A percentile compares a stretch with the other conserved stretches of the same genome.
Evolutionary conservation across 1,284 basidiomycete species (phyloP).

Genomic region (Apiotrichum gamsii): DNA sequence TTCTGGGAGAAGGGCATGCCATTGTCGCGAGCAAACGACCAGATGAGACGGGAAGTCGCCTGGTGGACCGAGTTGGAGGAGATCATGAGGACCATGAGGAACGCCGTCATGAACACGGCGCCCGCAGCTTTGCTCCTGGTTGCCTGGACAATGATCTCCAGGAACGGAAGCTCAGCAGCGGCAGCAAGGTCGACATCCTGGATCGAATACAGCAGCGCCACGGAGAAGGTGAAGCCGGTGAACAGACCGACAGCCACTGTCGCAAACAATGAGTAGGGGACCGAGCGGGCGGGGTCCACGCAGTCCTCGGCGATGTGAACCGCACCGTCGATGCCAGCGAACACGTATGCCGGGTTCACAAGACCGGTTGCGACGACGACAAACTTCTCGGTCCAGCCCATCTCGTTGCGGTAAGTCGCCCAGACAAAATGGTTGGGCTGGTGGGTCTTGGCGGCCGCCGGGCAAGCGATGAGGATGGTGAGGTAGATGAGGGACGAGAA

Average conservation of each 20-base stretch:
- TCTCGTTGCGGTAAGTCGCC: slow-evolving; percentile 1
- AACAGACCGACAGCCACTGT: not conserved
- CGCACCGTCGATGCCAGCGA: slow-evolving; percentile 1
- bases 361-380: slow-evolving; percentile 5
- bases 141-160: slow-evolving; percentile 5
- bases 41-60: slow-evolving; percentile 2
- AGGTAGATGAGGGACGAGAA: slow-evolving; percentile 3
- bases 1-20: not conserved
- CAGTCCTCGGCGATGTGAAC: slow-evolving; percentile 10
- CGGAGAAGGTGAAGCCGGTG: slow-evolving; percentile 2
- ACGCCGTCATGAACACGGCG: not conserved
- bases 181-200: slow-evolving; percentile 2
- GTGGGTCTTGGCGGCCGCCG: not conserved
- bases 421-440: slow-evolving; percentile 5
- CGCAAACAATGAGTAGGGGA: not conserved
- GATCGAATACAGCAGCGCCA: slow-evolving; percentile 3
- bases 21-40: slow-evolving; percentile 7
- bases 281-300: not conserved
- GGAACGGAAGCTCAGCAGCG: slow-evolving; percentile 2
- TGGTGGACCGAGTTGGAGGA: slow-evolving; percentile 7
- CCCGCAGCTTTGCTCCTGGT: not conserved
- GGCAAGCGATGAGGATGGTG: slow-evolving; percentile 15
- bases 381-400: slow-evolving; percentile 3
- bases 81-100: slow-evolving; percentile 1
- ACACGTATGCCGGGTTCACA: slow-evolving; percentile 8